A percentile compares a stretch with the other conserved stretches of the same genome.
Evolutionary conservation across 1,139 yeast species (phyloP).

Genomic region (Candida neerlandica): DNA sequence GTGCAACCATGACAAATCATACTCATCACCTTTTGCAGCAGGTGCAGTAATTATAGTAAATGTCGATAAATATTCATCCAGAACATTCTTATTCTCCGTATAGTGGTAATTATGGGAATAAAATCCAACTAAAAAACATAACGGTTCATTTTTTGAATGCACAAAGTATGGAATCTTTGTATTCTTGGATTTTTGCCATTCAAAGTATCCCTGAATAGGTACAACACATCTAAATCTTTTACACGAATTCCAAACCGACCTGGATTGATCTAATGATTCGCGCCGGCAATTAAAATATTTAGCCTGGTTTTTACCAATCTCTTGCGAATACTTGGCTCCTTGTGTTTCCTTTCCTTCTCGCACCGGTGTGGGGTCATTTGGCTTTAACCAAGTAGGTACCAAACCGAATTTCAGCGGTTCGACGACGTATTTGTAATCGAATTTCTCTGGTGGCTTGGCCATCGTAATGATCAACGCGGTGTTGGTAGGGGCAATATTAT

Average conservation of each 20-base stretch:
- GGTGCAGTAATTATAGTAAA: slow-evolving; percentile 77
- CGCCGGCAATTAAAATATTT: slow-evolving; percentile 62
- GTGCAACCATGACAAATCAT: slow-evolving; percentile 70
- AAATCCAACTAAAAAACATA: slow-evolving; percentile 75
- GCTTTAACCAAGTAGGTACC: slow-evolving; percentile 47
- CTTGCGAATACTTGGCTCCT: slow-evolving; percentile 30
- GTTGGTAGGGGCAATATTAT: slow-evolving; percentile 47
- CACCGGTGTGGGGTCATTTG: slow-evolving; percentile 31
- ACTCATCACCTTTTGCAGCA: slow-evolving; percentile 50
- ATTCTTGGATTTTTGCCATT: slow-evolving; percentile 57
- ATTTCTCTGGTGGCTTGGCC: slow-evolving; percentile 12
- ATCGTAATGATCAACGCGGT: slow-evolving; percentile 35
- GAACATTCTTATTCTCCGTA: slow-evolving; percentile 27
- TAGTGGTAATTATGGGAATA: slow-evolving; percentile 50
- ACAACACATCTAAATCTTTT: slow-evolving; percentile 61
- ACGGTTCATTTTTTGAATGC: slow-evolving; percentile 48
- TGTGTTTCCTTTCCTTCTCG: slow-evolving; percentile 18
- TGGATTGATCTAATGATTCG: slow-evolving; percentile 51
- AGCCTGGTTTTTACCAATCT: slow-evolving; percentile 33
- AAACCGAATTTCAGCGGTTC: slow-evolving; percentile 48
- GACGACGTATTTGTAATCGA: slow-evolving; percentile 23
- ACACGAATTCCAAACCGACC: slow-evolving; percentile 54
- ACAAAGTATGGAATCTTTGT: slow-evolving; percentile 67
- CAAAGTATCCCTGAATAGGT: slow-evolving; percentile 83
- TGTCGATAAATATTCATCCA: slow-evolving; percentile 41